phyloP scores from a whole-genome alignment of 163 green algal genomes.

The Chlorella variabilis region DNA sequence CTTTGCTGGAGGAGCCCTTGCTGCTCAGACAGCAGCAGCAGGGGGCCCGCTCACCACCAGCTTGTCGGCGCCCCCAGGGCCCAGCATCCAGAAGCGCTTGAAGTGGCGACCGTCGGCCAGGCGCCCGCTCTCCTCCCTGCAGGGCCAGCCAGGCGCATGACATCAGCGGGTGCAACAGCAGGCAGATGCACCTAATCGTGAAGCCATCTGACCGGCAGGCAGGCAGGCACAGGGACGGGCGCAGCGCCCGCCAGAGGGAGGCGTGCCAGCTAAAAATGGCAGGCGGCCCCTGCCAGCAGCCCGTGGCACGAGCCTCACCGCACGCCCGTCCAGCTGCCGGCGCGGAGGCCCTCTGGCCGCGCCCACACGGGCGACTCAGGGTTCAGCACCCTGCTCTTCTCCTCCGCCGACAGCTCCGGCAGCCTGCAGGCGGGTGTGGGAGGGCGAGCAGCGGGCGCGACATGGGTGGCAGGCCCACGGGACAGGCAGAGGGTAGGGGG shows the following conservation, averaged over 20 bases:
- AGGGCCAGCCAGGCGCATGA: background rate
- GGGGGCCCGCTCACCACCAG: slow-evolving; percentile 34
- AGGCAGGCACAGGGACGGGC: background rate
- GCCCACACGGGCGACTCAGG: slow-evolving; percentile 30
- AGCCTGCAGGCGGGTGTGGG: slow-evolving; percentile 3
- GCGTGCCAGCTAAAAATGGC: too few species aligned
- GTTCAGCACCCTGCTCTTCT: slow-evolving; percentile 13
- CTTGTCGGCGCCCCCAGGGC: background rate
- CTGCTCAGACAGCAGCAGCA: too few species aligned
- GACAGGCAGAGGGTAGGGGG: too few species aligned
- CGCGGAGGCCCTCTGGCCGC: background rate
- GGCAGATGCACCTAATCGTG: background rate
- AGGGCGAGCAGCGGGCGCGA: too few species aligned
- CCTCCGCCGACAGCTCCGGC: slow-evolving; percentile 16
- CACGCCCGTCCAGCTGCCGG: slow-evolving; percentile 7
- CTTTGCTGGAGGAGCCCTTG: background rate
- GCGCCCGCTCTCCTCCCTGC: slow-evolving; percentile 43
- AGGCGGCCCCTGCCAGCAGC: too few species aligned
- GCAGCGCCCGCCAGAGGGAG: too few species aligned
- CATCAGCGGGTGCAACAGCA: background rate
- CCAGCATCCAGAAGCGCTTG: slow-evolving; percentile 42
- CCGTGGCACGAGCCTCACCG: too few species aligned
- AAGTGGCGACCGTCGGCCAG: slow-evolving; percentile 40
- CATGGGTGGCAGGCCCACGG: too few species aligned
- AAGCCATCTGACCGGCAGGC: background rate